Evolutionary conservation across 441 rosid species (phyloP), one percentile per base, ranked within the genome.

Genomic region (Omphalea diandra): DNA sequence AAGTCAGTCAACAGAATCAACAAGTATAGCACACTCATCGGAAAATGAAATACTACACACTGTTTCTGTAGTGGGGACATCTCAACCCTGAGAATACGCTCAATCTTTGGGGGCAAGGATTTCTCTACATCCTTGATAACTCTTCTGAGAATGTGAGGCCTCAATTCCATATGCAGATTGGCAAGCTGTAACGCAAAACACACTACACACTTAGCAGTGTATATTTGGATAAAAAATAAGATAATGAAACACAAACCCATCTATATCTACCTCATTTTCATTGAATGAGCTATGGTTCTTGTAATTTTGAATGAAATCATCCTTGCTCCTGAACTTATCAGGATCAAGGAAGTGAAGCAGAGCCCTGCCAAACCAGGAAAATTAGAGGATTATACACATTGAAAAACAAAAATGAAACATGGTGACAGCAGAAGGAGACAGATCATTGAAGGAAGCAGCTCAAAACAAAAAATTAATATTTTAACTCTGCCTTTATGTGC

Each of bases 31-130:
- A 49, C 38, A 29, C 65, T 68, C 44, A 71, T 61, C 47, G 67
- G 29, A 67, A 73, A 29, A 58, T 71, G 38, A 68, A 68, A 31
- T 29, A 52, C 58, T 67, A 72, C 93, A 85, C 76, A 96, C 99
- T 94, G 99, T 81, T 94, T 96, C 82, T 96, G 99, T 71, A 96
- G 93, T 74, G 98, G 99, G 60, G 99, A 96, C 99, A 96, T 96
- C 82, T 94, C 99, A 75, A 96, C 96, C 87, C 99, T 89, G 79
- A 96, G 86, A 74, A 96, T 94, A 58, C 99, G 97, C 86, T 96
- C 99, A 75, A 91, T 90, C 83, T 96, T 96, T 22, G 99, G 99
- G 64, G 99, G 99, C 83, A 96, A 84, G 66, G 98, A 94, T 84
- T 96, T 96, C 79, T 96, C 99, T 32, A 96, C 99, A 77, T 96